Base-by-base conservation (phyloP, 345 rosid species). In the Isatis tinctoria region DNA sequence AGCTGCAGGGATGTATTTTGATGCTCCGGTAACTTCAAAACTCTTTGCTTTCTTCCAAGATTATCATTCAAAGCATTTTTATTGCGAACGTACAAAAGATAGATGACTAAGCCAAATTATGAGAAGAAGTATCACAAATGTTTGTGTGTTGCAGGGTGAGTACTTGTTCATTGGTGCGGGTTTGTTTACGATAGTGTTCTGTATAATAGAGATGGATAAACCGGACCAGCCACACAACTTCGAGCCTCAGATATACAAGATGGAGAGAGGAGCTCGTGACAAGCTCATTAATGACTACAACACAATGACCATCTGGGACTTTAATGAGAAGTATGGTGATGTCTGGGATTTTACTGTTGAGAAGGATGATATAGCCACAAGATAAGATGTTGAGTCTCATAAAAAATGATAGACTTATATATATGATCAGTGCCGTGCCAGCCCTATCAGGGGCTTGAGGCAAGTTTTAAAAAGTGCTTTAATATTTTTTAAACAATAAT, bases 211-310 rank as follows among this genome's bases (percentile, higher is more conserved):
- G 89, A 84, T 94, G 93, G 93, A 87, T 69, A 94, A 94, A 73
- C 98, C 97, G 2, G 98, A 88, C 74, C 20, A 88, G 82, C 95
- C 96, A 49, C 95, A 90, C 76, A 88, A 94, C 82, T 94, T 94
- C 45, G 97, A 91, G 76, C 97, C 98, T 13, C 95, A 91, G 80
- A 91, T 94, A 54, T 89, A 89, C 83, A 86, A 81, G 62, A 81
- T 88, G 88, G 96, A 90, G 75, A 87, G 91, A 69, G 96, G 90
- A 74, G 94, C 89, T 64, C 94, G 98, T 9, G 97, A 90, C 75
- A 91, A 91, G 84, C 77, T 94, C 51, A 90, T 94, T 51, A 83
- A 76, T 16, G 96, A 91, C 74, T 91, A 94, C 77, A 94, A 94
- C 33, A 69, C 87, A 20, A 94, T 94, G 97, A 85, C 80, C 75